These are phyloP conservation scores for Salvia sclarea DNA, from an alignment of 305 asterid species.

Conservation along the genomic window DNA sequence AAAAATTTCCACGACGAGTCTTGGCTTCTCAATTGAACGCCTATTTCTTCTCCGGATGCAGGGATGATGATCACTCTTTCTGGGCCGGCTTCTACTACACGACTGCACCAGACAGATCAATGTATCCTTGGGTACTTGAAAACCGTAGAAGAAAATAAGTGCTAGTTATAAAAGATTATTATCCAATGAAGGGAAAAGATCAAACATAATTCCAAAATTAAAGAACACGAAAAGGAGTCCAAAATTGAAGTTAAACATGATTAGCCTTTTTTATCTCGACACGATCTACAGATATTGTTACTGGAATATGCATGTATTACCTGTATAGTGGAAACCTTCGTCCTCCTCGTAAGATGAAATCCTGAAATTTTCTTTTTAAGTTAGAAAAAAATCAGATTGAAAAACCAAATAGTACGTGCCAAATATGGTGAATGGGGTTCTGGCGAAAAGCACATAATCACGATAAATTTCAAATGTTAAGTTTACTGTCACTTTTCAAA, in stretches of 20 bases:
- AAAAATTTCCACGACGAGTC: conserved; percentile 76
- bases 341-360: conserved; percentile 83
- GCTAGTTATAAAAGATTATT: conserved; percentile 13
- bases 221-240: neutral
- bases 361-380: conserved; percentile 50
- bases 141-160: neutral
- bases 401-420: conserved; percentile 5
- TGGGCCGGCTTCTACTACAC: conserved; percentile 80
- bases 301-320: conserved; percentile 40
- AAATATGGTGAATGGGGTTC: neutral
- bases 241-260: neutral
- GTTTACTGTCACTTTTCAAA: conserved; percentile 2
- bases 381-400: no score
- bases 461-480: neutral
- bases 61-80: conserved; percentile 70
- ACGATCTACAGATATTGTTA: neutral
- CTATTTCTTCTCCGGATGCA: conserved; percentile 66
- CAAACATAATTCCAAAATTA: neutral
- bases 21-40: conserved; percentile 61
- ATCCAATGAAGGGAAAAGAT: neutral
- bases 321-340: conserved; percentile 84
- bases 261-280: neutral
- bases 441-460: neutral
- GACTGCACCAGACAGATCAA: conserved; percentile 50
- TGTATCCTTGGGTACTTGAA: conserved; percentile 17